phyloP scores from a whole-genome alignment of 2,329 filamentous ascomycete genomes.

The Aspergillus transmontanensis region DNA sequence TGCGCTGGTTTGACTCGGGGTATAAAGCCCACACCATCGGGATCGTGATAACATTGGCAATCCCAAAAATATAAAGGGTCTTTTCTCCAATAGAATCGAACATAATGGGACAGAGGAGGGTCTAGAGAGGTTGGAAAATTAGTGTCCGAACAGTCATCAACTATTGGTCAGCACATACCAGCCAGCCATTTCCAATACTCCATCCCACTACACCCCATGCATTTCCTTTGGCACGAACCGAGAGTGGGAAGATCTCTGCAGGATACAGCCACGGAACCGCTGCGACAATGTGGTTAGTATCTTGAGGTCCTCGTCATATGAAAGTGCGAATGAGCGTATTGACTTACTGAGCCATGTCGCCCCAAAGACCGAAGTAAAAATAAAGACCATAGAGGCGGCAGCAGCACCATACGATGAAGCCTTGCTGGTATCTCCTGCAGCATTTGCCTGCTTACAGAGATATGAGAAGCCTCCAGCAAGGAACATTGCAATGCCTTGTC shows the following conservation, averaged over 20 bases:
- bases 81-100: slow-evolving; percentile 68
- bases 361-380: slow-evolving; percentile 68
- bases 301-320: background rate
- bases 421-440: slow-evolving; percentile 48
- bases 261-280: slow-evolving; percentile 62
- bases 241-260: slow-evolving; percentile 72
- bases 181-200: slow-evolving; percentile 74
- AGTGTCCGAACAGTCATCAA: background rate
- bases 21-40: slow-evolving; percentile 74
- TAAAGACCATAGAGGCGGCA: slow-evolving; percentile 70
- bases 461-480: slow-evolving; percentile 65
- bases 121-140: slow-evolving; percentile 25
- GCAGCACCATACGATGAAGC: slow-evolving; percentile 62
- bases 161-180: slow-evolving; percentile 32
- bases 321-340: background rate
- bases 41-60: slow-evolving; percentile 66
- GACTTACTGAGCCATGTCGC: slow-evolving; percentile 61
- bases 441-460: slow-evolving; percentile 53
- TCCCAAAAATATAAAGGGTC: slow-evolving; percentile 73
- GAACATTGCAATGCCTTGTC: slow-evolving; percentile 68
- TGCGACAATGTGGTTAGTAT: background rate
- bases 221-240: slow-evolving; percentile 72
- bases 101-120: slow-evolving; percentile 59
- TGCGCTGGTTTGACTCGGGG: slow-evolving; percentile 73
- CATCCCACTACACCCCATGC: slow-evolving; percentile 76